Evolutionary conservation across 495 filamentous ascomycete species (phyloP), one percentile per base, ranked within the genome.

Genomic region (Elaphomyces granulatus): DNA sequence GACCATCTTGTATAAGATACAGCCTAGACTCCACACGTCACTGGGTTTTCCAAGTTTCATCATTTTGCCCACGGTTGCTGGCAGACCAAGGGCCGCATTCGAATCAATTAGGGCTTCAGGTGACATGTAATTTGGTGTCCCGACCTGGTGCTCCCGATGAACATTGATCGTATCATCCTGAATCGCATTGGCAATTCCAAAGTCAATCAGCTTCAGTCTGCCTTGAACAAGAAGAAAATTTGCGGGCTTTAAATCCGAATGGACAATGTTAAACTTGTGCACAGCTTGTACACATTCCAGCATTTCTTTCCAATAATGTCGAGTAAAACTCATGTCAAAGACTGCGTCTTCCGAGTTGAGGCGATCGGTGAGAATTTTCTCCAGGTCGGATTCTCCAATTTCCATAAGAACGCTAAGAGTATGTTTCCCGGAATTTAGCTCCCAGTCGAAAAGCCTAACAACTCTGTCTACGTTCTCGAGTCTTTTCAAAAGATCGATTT

Each of bases 281-380:
- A 98, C 86, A 2, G 87, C 72, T 37, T 82, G 72, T 3, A 98
- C 78, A 57, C 90, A 98, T 50, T 92, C 84, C 3, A 98, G 80
- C 92, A 98, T 96, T 61, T 98, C 90, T 52, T 87, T 85, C 90
- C 90, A 98, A 64, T 93, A 94, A 60, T 84, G 85, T 7, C 90
- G 80, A n/a, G 87, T 82, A 49, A 95, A 96, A 36, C 77, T 81
- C 8, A 82, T 68, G 53, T 98, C 90, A 41, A 96, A 81, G 19
- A 63, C 64, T 23, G 83, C 74, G 42, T 81, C 75, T 47, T 87
- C 83, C 0, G 75, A 65, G 36, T 81, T 79, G 21, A 80, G 61
- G 20, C 80, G 75, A 26, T 78, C 74, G 4, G 72, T 79, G 20
- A 98, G 75, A 14, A 95, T 77, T 38, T 82, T 84, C 48, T 87